phyloP scores from a whole-genome alignment of 2,329 filamentous ascomycete species.

The Myriosclerotinia duriaeana region DNA sequence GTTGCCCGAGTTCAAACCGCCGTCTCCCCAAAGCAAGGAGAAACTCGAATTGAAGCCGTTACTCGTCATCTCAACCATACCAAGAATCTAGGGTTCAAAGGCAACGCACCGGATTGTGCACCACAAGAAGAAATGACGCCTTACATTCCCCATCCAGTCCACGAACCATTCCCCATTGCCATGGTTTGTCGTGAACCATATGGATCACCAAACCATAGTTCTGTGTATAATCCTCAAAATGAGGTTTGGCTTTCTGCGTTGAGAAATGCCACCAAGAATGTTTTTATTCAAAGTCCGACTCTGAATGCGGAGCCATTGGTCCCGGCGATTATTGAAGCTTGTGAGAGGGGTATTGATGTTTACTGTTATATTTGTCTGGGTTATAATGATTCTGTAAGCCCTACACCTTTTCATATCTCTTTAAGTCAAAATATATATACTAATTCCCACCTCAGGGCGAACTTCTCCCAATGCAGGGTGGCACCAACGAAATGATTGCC shows the following conservation, averaged over 20 bases:
- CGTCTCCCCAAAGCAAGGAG: constrained; percentile 50
- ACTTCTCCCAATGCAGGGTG: constrained; percentile 71
- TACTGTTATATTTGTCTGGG: constrained; percentile 73
- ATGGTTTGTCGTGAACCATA: constrained; percentile 69
- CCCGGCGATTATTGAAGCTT: constrained; percentile 61
- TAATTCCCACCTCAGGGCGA: constrained; percentile 53
- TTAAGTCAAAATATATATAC: neutral
- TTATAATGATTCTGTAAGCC: constrained; percentile 67
- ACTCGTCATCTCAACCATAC: constrained; percentile 67
- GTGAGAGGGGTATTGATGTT: constrained; percentile 66
- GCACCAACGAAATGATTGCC: constrained; percentile 71
- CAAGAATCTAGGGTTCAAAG: constrained; percentile 50
- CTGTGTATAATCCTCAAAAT: constrained; percentile 68
- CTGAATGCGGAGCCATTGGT: constrained; percentile 70
- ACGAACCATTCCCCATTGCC: constrained; percentile 65
- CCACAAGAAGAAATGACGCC: constrained; percentile 62
- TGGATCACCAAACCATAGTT: constrained; percentile 60
- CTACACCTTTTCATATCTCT: too few relatives aligned
- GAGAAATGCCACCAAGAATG: constrained; percentile 57
- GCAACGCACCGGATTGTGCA: constrained; percentile 54
- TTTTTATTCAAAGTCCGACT: constrained; percentile 80
- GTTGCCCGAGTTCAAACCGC: constrained; percentile 59
- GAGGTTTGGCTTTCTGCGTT: constrained; percentile 71
- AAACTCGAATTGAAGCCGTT: constrained; percentile 58
- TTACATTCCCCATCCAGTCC: constrained; percentile 56